Conservation (phyloP, 2,329 filamentous ascomycete species). For the Alternaria arborescens region DNA sequence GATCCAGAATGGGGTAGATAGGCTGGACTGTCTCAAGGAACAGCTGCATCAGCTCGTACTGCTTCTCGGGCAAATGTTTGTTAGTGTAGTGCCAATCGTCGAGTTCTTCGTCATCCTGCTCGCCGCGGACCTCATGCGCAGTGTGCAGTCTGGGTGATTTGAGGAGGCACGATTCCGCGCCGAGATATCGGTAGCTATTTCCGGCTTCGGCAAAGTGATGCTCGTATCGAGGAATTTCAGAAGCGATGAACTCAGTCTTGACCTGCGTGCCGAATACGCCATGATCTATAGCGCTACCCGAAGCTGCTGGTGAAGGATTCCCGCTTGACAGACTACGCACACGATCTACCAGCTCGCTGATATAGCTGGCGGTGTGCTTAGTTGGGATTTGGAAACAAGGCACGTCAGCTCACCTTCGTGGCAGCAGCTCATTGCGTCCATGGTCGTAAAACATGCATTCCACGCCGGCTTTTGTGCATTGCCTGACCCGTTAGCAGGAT, state of each 20-base stretch:
- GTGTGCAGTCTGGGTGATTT: slow-evolving; percentile 42
- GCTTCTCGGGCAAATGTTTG: slow-evolving; percentile 35
- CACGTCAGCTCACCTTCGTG: slow-evolving; percentile 35
- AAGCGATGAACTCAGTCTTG: slow-evolving; percentile 25
- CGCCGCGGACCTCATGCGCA: slow-evolving; percentile 21
- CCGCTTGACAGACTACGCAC: slow-evolving; percentile 38
- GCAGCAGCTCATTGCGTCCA: slow-evolving; percentile 41
- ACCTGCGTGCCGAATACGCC: slow-evolving; percentile 7
- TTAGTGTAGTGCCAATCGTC: slow-evolving; percentile 36
- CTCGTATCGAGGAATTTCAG: slow-evolving; percentile 35
- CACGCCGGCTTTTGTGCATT: slow-evolving; percentile 48
- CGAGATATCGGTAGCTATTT: slow-evolving; percentile 47
- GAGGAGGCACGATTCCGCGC: slow-evolving; percentile 45
- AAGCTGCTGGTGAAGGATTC: slow-evolving; percentile 32
- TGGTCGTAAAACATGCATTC: slow-evolving; percentile 50
- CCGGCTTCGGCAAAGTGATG: slow-evolving; percentile 47
- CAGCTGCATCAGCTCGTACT: slow-evolving; percentile 41
- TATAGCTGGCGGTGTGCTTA: slow-evolving; percentile 43
- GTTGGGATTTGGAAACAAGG: not conserved
- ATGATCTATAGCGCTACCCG: slow-evolving; percentile 24
- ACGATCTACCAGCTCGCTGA: slow-evolving; percentile 47
- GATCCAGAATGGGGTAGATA: slow-evolving; percentile 43
- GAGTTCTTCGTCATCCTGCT: slow-evolving; percentile 30
- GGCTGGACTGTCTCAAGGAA: slow-evolving; percentile 42
- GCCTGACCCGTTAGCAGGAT: slow-evolving; percentile 31